Percentiles rank a stretch among this genome's conserved stretches.
These are phyloP conservation scores for Pharus latifolius DNA, from an alignment of 176 grass and related monocot species.

Conservation along the genomic window DNA sequence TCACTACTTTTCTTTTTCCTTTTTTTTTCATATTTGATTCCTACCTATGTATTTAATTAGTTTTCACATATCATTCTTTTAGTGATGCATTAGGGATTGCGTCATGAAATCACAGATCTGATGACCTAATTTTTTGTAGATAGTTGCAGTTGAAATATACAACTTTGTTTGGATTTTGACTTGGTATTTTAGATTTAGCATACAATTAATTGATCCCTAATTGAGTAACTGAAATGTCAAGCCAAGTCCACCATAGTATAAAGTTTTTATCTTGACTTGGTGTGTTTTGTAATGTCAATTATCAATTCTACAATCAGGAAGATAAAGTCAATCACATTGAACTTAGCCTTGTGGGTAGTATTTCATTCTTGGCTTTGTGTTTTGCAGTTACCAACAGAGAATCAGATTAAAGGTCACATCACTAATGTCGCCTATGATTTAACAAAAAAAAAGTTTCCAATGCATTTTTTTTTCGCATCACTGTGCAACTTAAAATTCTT, in stretches of 20 bases:
- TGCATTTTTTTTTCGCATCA: no score
- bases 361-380: background rate
- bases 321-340: slow-evolving; percentile 19
- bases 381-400: slow-evolving; percentile 3
- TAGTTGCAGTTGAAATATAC: no score
- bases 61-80: no score
- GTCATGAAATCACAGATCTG: slow-evolving; percentile 12
- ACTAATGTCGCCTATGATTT: background rate
- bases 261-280: background rate
- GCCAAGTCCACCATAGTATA: background rate
- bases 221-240: background rate
- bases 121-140: background rate
- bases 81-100: background rate
- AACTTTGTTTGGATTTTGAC: background rate
- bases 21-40: background rate
- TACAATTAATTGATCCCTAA: background rate
- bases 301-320: slow-evolving; percentile 6
- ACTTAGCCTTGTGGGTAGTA: background rate
- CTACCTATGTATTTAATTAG: background rate
- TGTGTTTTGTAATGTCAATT: background rate
- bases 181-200: slow-evolving; percentile 16
- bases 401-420: slow-evolving; percentile 1
- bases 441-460: no score
- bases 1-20: background rate
- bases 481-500: no score